Percentiles rank a stretch among this genome's conserved stretches.
Conservation (phyloP, 2,329 filamentous ascomycete genomes). For the Pestalotiopsis sp. region DNA sequence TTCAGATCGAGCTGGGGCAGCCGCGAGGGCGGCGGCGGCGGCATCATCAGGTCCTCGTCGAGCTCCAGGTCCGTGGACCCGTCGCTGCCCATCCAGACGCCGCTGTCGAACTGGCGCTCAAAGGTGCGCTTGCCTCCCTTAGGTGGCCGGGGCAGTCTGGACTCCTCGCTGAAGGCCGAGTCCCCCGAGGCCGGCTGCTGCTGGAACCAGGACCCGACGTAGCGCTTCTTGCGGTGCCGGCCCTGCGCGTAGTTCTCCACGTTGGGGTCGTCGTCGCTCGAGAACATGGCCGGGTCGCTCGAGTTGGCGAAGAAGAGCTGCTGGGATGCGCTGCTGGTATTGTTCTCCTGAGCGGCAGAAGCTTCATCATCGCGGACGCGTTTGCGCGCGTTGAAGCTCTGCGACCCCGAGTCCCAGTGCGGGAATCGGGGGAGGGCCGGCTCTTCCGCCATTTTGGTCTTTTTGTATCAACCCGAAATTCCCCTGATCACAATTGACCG, state of each 20-base stretch:
- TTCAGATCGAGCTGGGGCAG: slow-evolving; percentile 39
- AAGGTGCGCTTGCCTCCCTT: slow-evolving; percentile 53
- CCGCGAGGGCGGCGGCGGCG: slow-evolving; percentile 35
- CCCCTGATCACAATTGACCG: too few relatives aligned
- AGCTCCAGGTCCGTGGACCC: slow-evolving; percentile 48
- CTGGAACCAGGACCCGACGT: slow-evolving; percentile 70
- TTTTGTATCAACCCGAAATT: too few relatives aligned
- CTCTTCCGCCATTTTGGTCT: slow-evolving; percentile 41
- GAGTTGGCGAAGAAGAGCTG: slow-evolving; percentile 55
- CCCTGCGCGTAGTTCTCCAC: slow-evolving; percentile 65
- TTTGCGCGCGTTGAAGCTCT: slow-evolving; percentile 40
- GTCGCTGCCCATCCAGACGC: slow-evolving; percentile 70
- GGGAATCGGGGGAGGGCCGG: slow-evolving; percentile 38
- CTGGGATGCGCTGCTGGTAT: slow-evolving; percentile 19
- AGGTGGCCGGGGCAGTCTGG: slow-evolving; percentile 30
- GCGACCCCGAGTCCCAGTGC: slow-evolving; percentile 33
- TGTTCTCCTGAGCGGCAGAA: not conserved
- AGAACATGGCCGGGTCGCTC: slow-evolving; percentile 73
- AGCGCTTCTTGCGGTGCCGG: slow-evolving; percentile 62
- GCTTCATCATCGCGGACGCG: slow-evolving; percentile 34
- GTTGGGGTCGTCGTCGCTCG: slow-evolving; percentile 71
- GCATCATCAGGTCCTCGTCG: slow-evolving; percentile 36
- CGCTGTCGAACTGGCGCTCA: slow-evolving; percentile 67
- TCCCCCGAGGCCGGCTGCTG: slow-evolving; percentile 58
- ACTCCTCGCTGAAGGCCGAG: slow-evolving; percentile 45